These are phyloP conservation scores for Gnetum montanum DNA, from an alignment of 75 land plant genomes.

Conservation along the genomic window DNA sequence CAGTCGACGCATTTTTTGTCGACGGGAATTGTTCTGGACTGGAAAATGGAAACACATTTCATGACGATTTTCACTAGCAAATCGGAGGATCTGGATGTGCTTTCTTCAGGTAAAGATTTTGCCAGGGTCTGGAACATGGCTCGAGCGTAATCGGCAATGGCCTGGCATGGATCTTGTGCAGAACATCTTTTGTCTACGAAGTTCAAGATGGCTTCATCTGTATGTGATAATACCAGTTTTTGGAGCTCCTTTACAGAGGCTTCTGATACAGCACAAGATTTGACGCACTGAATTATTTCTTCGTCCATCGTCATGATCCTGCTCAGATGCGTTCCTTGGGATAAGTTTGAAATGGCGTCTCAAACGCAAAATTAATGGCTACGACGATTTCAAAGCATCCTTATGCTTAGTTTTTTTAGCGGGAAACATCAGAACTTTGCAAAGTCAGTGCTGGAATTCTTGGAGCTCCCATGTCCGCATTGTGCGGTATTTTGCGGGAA, in stretches of 20 bases:
- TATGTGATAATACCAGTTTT: constrained; percentile 8
- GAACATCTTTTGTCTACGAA: constrained; percentile 11
- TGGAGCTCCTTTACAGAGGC: neutral
- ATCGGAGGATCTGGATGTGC: constrained; percentile 15
- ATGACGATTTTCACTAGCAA: constrained; percentile 12
- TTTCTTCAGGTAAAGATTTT: constrained; percentile 13
- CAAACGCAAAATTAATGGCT: no score
- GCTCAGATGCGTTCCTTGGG: no score
- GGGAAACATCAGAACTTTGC: no score
- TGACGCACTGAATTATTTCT: constrained; percentile 2
- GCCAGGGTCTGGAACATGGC: constrained; percentile 15
- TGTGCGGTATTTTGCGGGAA: no score
- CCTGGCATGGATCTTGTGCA: constrained; percentile 14
- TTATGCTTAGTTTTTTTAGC: no score
- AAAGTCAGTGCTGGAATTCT: no score
- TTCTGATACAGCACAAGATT: neutral
- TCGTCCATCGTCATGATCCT: constrained; percentile 6
- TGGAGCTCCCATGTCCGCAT: no score
- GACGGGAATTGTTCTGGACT: neutral
- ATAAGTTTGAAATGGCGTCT: no score
- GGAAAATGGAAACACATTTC: constrained; percentile 2
- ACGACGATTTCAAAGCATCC: no score
- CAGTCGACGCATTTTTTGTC: constrained; percentile 6
- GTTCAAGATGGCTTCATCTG: constrained; percentile 9
- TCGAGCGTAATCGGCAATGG: constrained; percentile 23